Percentiles rank a stretch among this genome's conserved stretches.
Conservation (phyloP, 768 basidiomycete genomes). For the Kwoniella dendrophila region DNA sequence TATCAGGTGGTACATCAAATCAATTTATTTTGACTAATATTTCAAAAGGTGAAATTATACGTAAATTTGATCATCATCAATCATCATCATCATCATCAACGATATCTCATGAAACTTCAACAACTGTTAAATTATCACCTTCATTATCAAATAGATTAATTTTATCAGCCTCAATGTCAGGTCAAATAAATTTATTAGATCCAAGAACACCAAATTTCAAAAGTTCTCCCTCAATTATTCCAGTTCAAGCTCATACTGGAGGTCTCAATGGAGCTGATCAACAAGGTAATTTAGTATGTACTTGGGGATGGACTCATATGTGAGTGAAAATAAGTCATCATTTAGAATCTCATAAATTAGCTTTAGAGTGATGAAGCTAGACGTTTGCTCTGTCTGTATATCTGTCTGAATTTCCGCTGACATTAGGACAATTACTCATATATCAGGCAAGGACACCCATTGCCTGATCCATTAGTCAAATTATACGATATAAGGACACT, state of each 20-base stretch:
- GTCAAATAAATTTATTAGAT: conserved; percentile 48
- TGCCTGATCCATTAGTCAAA: conserved; percentile 89
- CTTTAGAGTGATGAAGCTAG: too few species aligned
- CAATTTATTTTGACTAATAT: conserved; percentile 59
- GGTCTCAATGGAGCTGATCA: conserved; percentile 81
- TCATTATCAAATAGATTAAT: conserved; percentile 30
- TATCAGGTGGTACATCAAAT: conserved; percentile 53
- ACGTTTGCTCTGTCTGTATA: not conserved
- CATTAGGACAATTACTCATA: not conserved
- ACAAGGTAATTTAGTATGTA: conserved; percentile 77
- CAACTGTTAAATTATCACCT: conserved; percentile 39
- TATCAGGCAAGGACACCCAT: conserved; percentile 77
- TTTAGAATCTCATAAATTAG: too few species aligned
- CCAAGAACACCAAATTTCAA: conserved; percentile 47
- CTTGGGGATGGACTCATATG: conserved; percentile 86
- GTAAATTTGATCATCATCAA: conserved; percentile 41
- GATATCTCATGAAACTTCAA: conserved; percentile 20
- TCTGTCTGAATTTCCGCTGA: not conserved
- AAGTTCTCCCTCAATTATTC: conserved; percentile 21
- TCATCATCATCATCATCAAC: too few species aligned
- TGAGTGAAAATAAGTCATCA: conserved; percentile 57
- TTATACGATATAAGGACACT: conserved; percentile 86
- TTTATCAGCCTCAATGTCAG: conserved; percentile 35
- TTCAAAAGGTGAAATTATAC: conserved; percentile 46
- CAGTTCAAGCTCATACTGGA: conserved; percentile 75